Evolutionary conservation across 768 basidiomycete genomes (phyloP).

Genomic region (Russula virescens): DNA sequence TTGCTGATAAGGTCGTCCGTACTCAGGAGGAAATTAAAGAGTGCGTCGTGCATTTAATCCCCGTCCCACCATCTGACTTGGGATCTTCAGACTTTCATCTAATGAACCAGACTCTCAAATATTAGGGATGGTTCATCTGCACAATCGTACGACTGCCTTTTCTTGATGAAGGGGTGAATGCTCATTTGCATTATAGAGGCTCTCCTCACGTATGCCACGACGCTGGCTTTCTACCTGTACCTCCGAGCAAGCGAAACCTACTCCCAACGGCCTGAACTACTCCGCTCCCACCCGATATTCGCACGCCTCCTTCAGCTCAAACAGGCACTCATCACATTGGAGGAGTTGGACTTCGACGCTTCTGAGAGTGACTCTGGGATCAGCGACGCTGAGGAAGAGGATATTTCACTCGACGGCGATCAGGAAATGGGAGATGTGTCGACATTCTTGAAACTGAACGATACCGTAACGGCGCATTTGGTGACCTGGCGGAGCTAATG

Average conservation of each 20-base stretch:
- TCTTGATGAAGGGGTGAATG: background rate
- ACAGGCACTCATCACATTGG: constrained; percentile 72
- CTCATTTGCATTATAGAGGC: constrained; percentile 52
- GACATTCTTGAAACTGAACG: constrained; percentile 19
- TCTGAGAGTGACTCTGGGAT: constrained; percentile 34
- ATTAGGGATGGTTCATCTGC: constrained; percentile 71
- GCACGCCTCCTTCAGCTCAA: constrained; percentile 76
- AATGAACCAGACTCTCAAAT: constrained; percentile 47
- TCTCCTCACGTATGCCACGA: constrained; percentile 82
- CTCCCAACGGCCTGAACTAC: constrained; percentile 51
- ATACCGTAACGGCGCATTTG: constrained; percentile 7
- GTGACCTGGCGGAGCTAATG: constrained; percentile 19
- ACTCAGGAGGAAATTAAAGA: constrained; percentile 52
- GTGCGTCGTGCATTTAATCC: constrained; percentile 24
- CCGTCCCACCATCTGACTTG: constrained; percentile 3
- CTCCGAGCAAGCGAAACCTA: constrained; percentile 69
- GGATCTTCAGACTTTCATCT: constrained; percentile 40
- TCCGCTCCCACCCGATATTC: constrained; percentile 68
- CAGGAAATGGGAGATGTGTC: constrained; percentile 41
- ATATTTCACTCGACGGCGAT: constrained; percentile 39
- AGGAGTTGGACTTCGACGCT: constrained; percentile 74
- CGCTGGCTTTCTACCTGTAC: constrained; percentile 88
- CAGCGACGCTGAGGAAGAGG: constrained; percentile 42
- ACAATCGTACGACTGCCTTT: constrained; percentile 66
- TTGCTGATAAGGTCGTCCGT: constrained; percentile 47